Evolutionary conservation across 768 basidiomycete species (phyloP).

Genomic region (Boletellus ananiceps): DNA sequence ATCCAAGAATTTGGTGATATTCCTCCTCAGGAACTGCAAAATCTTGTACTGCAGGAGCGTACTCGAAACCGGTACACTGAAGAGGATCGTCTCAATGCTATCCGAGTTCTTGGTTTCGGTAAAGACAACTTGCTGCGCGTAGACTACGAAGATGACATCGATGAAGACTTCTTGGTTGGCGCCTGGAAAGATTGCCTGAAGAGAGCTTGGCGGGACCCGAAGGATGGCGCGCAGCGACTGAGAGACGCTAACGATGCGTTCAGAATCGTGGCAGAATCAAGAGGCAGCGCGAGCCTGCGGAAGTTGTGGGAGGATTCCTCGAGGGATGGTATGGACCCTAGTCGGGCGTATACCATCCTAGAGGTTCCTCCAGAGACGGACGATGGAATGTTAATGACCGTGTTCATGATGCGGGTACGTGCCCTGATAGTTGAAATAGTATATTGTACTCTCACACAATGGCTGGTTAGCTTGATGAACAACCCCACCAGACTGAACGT

Average conservation of each 20-base stretch:
- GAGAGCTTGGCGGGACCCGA: slow-evolving; percentile 49
- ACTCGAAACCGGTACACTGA: slow-evolving; percentile 59
- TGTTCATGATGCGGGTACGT: slow-evolving; percentile 66
- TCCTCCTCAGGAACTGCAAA: slow-evolving; percentile 45
- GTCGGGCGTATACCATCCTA: slow-evolving; percentile 65
- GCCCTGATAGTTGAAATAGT: neutral
- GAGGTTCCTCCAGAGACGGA: slow-evolving; percentile 69
- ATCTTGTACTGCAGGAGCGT: slow-evolving; percentile 56
- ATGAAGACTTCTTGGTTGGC: slow-evolving; percentile 62
- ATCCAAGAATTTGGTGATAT: slow-evolving; percentile 49
- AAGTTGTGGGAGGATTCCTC: slow-evolving; percentile 52
- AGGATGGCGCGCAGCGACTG: slow-evolving; percentile 43
- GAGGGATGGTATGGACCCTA: slow-evolving; percentile 58
- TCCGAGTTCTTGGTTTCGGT: slow-evolving; percentile 62
- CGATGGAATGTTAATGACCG: slow-evolving; percentile 71
- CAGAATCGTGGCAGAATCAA: slow-evolving; percentile 59
- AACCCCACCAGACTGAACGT: slow-evolving; percentile 58
- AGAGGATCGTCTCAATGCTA: slow-evolving; percentile 49
- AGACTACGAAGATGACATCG: slow-evolving; percentile 67
- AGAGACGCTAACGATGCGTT: slow-evolving; percentile 64
- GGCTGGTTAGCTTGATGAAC: slow-evolving; percentile 58
- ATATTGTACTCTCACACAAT: slow-evolving; percentile 7
- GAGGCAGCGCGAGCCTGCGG: slow-evolving; percentile 48
- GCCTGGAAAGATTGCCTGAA: slow-evolving; percentile 61
- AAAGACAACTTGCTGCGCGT: slow-evolving; percentile 51